Conservation (phyloP, 352 stramenopile species). For the Phytophthora foliorum region DNA sequence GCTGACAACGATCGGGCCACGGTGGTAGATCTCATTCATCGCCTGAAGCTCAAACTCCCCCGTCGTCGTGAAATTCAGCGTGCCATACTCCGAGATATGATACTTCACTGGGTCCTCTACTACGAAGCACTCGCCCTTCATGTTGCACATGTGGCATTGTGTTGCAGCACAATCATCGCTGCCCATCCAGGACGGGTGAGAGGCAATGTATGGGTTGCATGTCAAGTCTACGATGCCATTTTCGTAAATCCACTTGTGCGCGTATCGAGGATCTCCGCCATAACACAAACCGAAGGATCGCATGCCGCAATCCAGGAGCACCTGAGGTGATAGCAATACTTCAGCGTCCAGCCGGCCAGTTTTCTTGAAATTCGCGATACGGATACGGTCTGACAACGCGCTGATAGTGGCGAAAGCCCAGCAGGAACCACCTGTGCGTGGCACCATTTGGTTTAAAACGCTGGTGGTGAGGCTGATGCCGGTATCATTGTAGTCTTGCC, state of each 20-base stretch:
- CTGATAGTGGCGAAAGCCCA: constrained; percentile 83
- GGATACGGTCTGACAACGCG: constrained; percentile 79
- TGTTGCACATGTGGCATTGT: constrained; percentile 74
- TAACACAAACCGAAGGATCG: constrained; percentile 82
- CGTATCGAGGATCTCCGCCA: constrained; percentile 79
- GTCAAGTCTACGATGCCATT: constrained; percentile 86
- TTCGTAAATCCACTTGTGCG: constrained; percentile 89
- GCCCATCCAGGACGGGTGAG: constrained; percentile 81
- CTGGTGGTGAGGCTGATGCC: constrained; percentile 77
- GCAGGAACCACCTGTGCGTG: constrained; percentile 80
- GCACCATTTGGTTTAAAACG: constrained; percentile 85
- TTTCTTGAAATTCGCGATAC: constrained; percentile 74
- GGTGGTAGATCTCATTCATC: constrained; percentile 97
- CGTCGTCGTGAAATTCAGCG: constrained; percentile 76
- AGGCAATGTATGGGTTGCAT: constrained; percentile 85
- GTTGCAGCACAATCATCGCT: constrained; percentile 60
- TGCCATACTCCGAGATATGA: constrained; percentile 78
- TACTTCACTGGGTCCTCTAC: constrained; percentile 70
- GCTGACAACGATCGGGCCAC: constrained; percentile 94
- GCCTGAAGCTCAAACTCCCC: constrained; percentile 76
- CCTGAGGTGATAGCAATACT: constrained; percentile 73
- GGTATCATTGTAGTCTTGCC: constrained; percentile 82
- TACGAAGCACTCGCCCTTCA: constrained; percentile 70
- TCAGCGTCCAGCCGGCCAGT: constrained; percentile 63
- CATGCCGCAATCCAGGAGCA: constrained; percentile 83